Evolutionary conservation across 2,329 filamentous ascomycete genomes (phyloP), one percentile per base, ranked within the genome.

Genomic region (Didymella glomerata): DNA sequence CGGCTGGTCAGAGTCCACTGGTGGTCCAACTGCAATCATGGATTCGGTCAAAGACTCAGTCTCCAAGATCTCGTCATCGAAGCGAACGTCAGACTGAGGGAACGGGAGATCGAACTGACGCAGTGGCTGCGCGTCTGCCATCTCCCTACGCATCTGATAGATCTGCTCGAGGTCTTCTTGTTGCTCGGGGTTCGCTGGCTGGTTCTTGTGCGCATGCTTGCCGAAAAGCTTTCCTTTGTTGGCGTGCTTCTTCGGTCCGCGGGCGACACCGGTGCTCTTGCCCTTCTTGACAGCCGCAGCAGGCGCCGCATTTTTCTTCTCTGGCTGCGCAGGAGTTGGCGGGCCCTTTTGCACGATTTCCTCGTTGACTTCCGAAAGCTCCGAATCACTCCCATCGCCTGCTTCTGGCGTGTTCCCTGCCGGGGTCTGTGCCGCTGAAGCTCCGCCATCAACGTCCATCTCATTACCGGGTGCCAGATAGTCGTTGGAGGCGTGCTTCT

Each of bases 341-440:
- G 73, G 71, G 1, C 70, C 72, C 48, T 73, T 73, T 45, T 75
- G 69, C 14, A 76, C 69, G 36, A 77, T 76, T 34, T 76, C 74
- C 61, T 77, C 75, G 32, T 77, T 75, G 44, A 77, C 73, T 10
- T 77, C 75, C 4, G 74, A 76, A 5, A 77, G 67, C 42, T 75
- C 75, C 40, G 74, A 77, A 60, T 76, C 75, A 45, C 70, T 75
- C 9, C 57, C 66, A 16, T 61, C 67, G 40, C 60, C 72, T 45
- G 65, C 66, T 25, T 72, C 68, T 27, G 73, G 71, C 25, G 70
- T 68, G 46, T 71, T 71, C 13, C 60, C 66, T 18, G 63, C 64
- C 8, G 72, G 69, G 20, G 73, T 72, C 6, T 68, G 64, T 18
- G 64, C 71, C 32, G 66, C 63, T 18, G 68, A 70, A n/a, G 64